Percentiles rank a stretch among this genome's conserved stretches.
These are phyloP conservation scores for Hypoxylon lienhwacheense DNA, from an alignment of 495 filamentous ascomycete species.

Conservation along the genomic window DNA sequence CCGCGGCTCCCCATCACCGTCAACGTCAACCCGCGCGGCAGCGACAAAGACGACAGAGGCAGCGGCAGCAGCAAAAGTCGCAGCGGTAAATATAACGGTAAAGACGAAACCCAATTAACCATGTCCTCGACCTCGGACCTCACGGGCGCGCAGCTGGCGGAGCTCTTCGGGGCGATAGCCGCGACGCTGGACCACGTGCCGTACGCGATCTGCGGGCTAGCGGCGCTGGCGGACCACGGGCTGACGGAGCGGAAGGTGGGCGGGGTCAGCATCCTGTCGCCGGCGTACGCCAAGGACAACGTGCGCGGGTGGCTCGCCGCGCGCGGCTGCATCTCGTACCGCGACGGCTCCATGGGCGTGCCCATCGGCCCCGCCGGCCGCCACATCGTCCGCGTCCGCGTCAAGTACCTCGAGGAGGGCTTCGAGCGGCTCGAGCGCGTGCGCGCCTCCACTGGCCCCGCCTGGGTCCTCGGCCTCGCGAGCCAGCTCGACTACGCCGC, in stretches of 20 bases:
- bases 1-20: neutral
- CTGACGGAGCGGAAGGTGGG: slow-evolving; percentile 19
- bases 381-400: slow-evolving; percentile 21
- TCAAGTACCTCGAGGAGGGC: slow-evolving; percentile 35
- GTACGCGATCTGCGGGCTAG: slow-evolving; percentile 46
- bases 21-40: neutral
- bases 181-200: slow-evolving; percentile 38
- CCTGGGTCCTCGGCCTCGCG: slow-evolving; percentile 27
- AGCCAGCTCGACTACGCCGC: slow-evolving; percentile 34
- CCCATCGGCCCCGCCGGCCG: slow-evolving; percentile 6
- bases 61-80: no score
- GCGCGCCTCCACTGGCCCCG: slow-evolving; percentile 10
- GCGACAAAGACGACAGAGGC: no score
- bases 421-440: slow-evolving; percentile 31
- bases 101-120: no score
- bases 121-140: slow-evolving; percentile 13
- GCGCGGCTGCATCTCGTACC: slow-evolving; percentile 6
- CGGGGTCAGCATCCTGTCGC: slow-evolving; percentile 40
- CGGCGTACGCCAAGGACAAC: slow-evolving; percentile 29
- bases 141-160: slow-evolving; percentile 13
- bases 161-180: slow-evolving; percentile 41
- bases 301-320: slow-evolving; percentile 40
- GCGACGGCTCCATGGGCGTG: slow-evolving; percentile 32
- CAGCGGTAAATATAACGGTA: no score
- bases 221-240: slow-evolving; percentile 43